phyloP scores from a whole-genome alignment of 164 flowering plant species.

The Vitis amurensis region DNA sequence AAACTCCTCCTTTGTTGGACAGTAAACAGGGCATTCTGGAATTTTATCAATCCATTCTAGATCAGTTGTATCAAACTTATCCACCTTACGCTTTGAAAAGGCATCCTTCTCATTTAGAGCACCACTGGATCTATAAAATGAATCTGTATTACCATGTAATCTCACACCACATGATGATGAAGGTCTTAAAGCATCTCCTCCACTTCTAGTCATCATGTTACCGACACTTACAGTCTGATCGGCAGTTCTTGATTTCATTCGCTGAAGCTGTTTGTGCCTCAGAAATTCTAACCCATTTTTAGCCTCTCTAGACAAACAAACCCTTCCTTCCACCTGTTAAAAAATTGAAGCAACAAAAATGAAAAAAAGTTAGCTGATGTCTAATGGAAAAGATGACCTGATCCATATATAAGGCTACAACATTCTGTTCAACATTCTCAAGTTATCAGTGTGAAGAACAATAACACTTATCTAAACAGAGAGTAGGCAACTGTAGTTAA shows the following conservation, averaged over 20 bases:
- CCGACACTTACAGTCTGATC: constrained; percentile 31
- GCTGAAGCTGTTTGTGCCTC: constrained; percentile 77
- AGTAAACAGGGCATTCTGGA: constrained; percentile 84
- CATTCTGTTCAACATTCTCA: too few relatives aligned
- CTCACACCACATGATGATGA: constrained; percentile 71
- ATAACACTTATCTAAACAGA: too few relatives aligned
- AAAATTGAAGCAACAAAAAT: neutral
- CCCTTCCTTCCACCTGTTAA: constrained; percentile 88
- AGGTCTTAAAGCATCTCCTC: constrained; percentile 84
- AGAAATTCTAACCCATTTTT: constrained; percentile 61
- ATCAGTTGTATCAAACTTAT: constrained; percentile 59
- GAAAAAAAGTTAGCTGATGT: too few relatives aligned
- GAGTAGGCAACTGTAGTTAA: too few relatives aligned
- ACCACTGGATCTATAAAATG: constrained; percentile 28
- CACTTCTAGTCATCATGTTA: constrained; percentile 71
- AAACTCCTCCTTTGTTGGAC: constrained; percentile 91
- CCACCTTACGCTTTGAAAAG: constrained; percentile 61
- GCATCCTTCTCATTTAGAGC: constrained; percentile 37
- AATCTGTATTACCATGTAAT: constrained; percentile 36
- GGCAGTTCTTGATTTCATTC: constrained; percentile 42
- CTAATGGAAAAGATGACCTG: too few relatives aligned
- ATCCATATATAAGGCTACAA: too few relatives aligned
- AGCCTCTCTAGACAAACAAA: constrained; percentile 64
- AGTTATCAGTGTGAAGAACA: too few relatives aligned
- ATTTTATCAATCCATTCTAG: constrained; percentile 77